Evolutionary conservation across 208 protist species (phyloP).

Genomic region (Crithidia fasciculata): DNA sequence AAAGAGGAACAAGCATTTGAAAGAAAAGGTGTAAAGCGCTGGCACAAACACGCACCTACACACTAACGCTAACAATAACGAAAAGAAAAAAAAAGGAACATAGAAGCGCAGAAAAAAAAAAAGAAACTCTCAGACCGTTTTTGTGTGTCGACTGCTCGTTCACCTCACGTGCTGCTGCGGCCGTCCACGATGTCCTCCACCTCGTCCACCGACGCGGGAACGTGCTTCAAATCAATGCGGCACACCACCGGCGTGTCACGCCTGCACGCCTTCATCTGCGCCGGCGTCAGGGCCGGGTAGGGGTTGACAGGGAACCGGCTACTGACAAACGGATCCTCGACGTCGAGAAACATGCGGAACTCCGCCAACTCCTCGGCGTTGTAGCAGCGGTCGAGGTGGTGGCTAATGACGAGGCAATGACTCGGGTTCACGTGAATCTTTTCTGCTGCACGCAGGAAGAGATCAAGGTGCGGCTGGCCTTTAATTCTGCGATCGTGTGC

Average conservation of each 20-base stretch:
- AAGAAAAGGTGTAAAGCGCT: neutral
- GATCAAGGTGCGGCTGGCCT: slow-evolving; percentile 80
- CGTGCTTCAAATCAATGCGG: slow-evolving; percentile 45
- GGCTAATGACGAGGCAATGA: slow-evolving; percentile 79
- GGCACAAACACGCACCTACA: neutral
- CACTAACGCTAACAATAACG: neutral
- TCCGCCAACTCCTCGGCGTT: slow-evolving; percentile 55
- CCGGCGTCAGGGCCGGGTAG: slow-evolving; percentile 56
- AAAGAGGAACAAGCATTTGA: neutral
- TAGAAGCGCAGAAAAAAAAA: slow-evolving; percentile 9
- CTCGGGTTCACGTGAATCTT: slow-evolving; percentile 85
- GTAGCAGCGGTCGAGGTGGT: slow-evolving; percentile 84
- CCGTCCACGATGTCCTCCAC: slow-evolving; percentile 83
- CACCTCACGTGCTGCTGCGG: slow-evolving; percentile 2
- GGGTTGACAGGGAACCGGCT: slow-evolving; percentile 35
- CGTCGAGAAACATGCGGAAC: slow-evolving; percentile 91
- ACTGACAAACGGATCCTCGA: slow-evolving; percentile 87
- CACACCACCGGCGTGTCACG: slow-evolving; percentile 70
- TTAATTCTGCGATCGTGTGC: slow-evolving; percentile 77
- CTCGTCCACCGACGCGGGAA: slow-evolving; percentile 77
- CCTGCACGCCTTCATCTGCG: slow-evolving; percentile 23
- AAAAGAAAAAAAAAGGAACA: slow-evolving; percentile 14
- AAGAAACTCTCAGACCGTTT: slow-evolving; percentile 18
- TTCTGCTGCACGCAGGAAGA: slow-evolving; percentile 76
- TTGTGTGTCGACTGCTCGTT: neutral